Evolutionary conservation across 495 filamentous ascomycete species (phyloP).

Genomic region (Schizothecium vesticola): DNA sequence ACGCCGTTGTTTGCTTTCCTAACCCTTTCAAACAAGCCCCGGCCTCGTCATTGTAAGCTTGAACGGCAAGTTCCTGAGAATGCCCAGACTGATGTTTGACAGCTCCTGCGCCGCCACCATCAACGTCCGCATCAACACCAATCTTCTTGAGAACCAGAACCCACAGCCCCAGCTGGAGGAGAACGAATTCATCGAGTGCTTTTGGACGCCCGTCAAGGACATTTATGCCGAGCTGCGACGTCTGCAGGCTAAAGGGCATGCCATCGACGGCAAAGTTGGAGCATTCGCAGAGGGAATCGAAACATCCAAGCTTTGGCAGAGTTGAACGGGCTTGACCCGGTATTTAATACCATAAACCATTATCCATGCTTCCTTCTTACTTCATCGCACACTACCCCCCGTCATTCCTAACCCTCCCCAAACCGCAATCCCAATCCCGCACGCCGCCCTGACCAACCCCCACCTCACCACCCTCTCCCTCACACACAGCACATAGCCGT

Average conservation of each 20-base stretch:
- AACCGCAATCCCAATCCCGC: too few relatives aligned
- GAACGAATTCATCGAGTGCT: constrained; percentile 72
- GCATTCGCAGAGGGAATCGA: constrained; percentile 70
- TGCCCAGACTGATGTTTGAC: constrained; percentile 27
- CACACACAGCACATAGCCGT: too few relatives aligned
- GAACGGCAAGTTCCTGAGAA: neutral
- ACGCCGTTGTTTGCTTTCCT: neutral
- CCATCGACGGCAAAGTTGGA: constrained; percentile 68
- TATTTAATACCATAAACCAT: neutral
- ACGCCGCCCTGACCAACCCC: too few relatives aligned
- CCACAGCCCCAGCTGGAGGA: constrained; percentile 66
- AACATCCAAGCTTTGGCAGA: neutral
- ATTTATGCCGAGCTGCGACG: constrained; percentile 53
- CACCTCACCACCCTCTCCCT: too few relatives aligned
- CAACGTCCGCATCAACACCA: constrained; percentile 58
- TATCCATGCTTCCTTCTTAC: too few relatives aligned
- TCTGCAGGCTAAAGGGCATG: constrained; percentile 58
- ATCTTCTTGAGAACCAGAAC: constrained; percentile 51
- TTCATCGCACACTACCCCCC: too few relatives aligned
- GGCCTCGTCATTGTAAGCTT: constrained; percentile 30
- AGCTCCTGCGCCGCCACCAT: constrained; percentile 69
- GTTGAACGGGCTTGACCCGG: neutral
- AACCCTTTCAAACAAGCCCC: constrained; percentile 24
- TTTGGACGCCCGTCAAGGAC: constrained; percentile 55
- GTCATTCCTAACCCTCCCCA: too few relatives aligned